Percentiles rank a stretch among this genome's conserved stretches.
Evolutionary conservation across 1,284 basidiomycete species (phyloP).

Genomic region (Irpex sp.): DNA sequence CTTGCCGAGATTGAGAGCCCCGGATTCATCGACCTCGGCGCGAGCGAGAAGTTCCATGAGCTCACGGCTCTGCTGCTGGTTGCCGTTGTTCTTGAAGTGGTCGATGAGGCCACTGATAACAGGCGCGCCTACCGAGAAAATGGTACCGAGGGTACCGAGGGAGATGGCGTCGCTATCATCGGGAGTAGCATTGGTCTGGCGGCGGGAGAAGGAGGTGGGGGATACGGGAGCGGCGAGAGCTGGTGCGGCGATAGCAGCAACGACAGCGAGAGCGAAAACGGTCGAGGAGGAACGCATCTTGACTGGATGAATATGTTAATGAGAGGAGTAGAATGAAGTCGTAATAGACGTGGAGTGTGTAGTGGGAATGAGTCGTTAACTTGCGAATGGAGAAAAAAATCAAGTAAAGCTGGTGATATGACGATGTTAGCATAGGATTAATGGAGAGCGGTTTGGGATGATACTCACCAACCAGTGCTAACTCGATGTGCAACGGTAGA

Average conservation of each 20-base stretch:
- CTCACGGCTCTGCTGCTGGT: background rate
- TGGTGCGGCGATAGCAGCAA: background rate
- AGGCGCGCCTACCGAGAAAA: background rate
- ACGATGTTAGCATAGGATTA: too few relatives aligned
- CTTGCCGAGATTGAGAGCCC: slow-evolving; percentile 1
- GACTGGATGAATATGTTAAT: background rate
- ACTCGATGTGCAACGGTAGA: too few relatives aligned
- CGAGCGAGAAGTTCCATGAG: too few relatives aligned
- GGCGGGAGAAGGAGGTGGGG: background rate
- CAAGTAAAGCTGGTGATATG: too few relatives aligned
- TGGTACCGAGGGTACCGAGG: slow-evolving; percentile 6
- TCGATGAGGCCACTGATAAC: slow-evolving; percentile 5
- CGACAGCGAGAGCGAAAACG: background rate
- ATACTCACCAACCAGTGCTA: too few relatives aligned
- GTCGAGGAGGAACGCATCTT: background rate
- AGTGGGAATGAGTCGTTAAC: background rate
- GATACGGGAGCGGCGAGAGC: background rate
- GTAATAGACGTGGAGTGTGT: background rate
- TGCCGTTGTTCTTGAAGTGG: background rate
- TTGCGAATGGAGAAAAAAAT: too few relatives aligned
- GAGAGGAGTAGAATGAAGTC: background rate
- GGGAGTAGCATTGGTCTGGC: background rate
- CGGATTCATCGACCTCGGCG: background rate
- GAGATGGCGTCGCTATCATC: slow-evolving; percentile 1
- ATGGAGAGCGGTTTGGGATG: too few relatives aligned